Percentiles rank a stretch among this genome's conserved stretches.
Conservation (phyloP, 306 rosid species). For the Purshia tridentata region DNA sequence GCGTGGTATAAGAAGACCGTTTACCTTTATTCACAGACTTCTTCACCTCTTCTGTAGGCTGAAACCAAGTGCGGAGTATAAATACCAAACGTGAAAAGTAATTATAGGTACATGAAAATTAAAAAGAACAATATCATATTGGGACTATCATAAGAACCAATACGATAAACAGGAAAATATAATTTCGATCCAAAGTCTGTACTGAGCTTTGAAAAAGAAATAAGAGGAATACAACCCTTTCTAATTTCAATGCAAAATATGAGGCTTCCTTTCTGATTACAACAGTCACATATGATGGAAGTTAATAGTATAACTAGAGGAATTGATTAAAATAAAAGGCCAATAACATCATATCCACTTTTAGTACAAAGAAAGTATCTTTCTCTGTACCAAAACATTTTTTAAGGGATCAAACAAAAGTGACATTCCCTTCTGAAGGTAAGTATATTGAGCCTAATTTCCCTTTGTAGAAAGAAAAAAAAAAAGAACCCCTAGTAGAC, state of each 20-base stretch:
- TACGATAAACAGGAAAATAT: neutral
- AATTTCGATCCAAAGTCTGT: neutral
- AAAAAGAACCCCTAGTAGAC: neutral
- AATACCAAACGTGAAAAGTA: constrained; percentile 19
- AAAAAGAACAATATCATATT: neutral
- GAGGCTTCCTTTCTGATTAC: neutral
- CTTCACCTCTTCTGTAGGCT: constrained; percentile 59
- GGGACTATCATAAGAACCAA: neutral
- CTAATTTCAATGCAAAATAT: neutral
- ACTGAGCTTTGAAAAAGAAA: neutral
- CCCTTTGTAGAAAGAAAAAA: neutral
- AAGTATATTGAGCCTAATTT: neutral
- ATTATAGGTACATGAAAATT: constrained; percentile 12
- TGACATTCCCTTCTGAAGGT: neutral
- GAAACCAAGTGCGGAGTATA: constrained; percentile 32
- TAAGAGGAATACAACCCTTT: neutral
- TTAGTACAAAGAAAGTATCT: neutral
- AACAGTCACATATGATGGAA: neutral
- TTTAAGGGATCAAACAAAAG: neutral
- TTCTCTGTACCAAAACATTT: neutral
- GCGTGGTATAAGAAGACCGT: constrained; percentile 55
- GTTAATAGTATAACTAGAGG: neutral
- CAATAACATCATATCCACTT: neutral
- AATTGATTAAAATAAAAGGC: neutral
- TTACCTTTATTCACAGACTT: constrained; percentile 60